These are phyloP conservation scores for Batrachochytrium dendrobatidis DNA, from an alignment of 371 early-diverging fungal species.

Conservation along the genomic window DNA sequence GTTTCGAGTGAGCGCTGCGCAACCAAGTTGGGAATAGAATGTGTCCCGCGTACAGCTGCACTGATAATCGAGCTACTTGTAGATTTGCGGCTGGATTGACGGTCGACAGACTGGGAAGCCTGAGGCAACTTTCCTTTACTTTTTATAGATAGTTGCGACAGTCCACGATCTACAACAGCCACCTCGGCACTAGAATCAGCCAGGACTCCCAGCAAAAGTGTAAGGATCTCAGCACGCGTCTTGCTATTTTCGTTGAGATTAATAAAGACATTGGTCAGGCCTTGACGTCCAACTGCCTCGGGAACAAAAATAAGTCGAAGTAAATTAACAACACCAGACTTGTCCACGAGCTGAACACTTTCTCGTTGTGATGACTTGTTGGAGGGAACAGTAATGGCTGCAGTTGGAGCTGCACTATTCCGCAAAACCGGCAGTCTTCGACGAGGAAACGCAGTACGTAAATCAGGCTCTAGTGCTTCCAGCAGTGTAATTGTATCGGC, in stretches of 20 bases:
- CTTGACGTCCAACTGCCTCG: slow-evolving; percentile 60
- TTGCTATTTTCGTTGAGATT: slow-evolving; percentile 87
- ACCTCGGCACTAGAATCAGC: slow-evolving; percentile 75
- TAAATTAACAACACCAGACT: slow-evolving; percentile 69
- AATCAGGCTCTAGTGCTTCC: slow-evolving; percentile 24
- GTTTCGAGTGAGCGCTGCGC: slow-evolving; percentile 83
- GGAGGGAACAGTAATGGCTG: too few relatives aligned
- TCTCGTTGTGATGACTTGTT: slow-evolving; percentile 48
- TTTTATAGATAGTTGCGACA: slow-evolving; percentile 63
- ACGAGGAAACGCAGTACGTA: slow-evolving; percentile 9
- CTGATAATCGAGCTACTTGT: slow-evolving; percentile 21
- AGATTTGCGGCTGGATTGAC: neutral
- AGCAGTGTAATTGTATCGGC: slow-evolving; percentile 29
- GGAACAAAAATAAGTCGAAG: slow-evolving; percentile 79
- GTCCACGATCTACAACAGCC: slow-evolving; percentile 68
- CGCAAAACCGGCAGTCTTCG: neutral
- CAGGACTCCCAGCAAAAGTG: slow-evolving; percentile 76
- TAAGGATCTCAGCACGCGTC: slow-evolving; percentile 77
- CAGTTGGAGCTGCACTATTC: neutral
- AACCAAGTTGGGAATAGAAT: slow-evolving; percentile 62
- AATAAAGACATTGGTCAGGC: slow-evolving; percentile 64
- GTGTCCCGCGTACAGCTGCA: slow-evolving; percentile 5
- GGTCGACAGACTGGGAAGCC: neutral
- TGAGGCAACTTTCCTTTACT: slow-evolving; percentile 25
- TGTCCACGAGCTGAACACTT: slow-evolving; percentile 76